These are phyloP conservation scores for Gymnopus androsaceus DNA, from an alignment of 1,284 basidiomycete genomes.

Conservation along the genomic window DNA sequence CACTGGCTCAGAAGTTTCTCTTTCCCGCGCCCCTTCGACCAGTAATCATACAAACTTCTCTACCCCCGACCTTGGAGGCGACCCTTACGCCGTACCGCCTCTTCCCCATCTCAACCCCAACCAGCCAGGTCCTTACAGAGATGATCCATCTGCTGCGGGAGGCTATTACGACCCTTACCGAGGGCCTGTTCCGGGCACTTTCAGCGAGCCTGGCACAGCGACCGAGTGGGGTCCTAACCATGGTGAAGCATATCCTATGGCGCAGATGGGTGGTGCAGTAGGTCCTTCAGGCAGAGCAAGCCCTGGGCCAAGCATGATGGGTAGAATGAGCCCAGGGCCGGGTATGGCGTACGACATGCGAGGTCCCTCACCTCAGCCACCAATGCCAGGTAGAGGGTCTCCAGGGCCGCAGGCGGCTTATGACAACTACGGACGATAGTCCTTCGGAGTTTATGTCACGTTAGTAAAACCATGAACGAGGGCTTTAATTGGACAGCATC, in stretches of 20 bases:
- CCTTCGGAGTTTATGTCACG: background rate
- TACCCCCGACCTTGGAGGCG: slow-evolving; percentile 45
- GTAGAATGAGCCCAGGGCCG: slow-evolving; percentile 22
- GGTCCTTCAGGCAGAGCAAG: slow-evolving; percentile 41
- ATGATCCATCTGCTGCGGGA: slow-evolving; percentile 55
- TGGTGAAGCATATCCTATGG: slow-evolving; percentile 76
- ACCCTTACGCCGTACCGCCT: slow-evolving; percentile 82
- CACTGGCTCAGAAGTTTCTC: slow-evolving; percentile 58
- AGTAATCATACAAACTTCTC: slow-evolving; percentile 41
- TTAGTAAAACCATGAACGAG: background rate
- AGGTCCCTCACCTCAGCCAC: slow-evolving; percentile 34
- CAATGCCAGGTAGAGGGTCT: slow-evolving; percentile 39
- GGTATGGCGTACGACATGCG: slow-evolving; percentile 35
- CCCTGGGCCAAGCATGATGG: slow-evolving; percentile 35
- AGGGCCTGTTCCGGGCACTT: slow-evolving; percentile 67
- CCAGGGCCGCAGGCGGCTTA: slow-evolving; percentile 53
- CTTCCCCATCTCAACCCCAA: slow-evolving; percentile 79
- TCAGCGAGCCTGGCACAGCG: slow-evolving; percentile 44
- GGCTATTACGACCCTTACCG: slow-evolving; percentile 78
- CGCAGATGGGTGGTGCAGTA: slow-evolving; percentile 52
- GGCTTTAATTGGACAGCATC: slow-evolving; percentile 1
- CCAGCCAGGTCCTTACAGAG: slow-evolving; percentile 61
- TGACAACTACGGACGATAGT: slow-evolving; percentile 23
- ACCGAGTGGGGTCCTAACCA: slow-evolving; percentile 30
- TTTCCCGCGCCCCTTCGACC: slow-evolving; percentile 58